phyloP scores from a whole-genome alignment of 164 flowering plant genomes.

The Aristolochia contorta region DNA sequence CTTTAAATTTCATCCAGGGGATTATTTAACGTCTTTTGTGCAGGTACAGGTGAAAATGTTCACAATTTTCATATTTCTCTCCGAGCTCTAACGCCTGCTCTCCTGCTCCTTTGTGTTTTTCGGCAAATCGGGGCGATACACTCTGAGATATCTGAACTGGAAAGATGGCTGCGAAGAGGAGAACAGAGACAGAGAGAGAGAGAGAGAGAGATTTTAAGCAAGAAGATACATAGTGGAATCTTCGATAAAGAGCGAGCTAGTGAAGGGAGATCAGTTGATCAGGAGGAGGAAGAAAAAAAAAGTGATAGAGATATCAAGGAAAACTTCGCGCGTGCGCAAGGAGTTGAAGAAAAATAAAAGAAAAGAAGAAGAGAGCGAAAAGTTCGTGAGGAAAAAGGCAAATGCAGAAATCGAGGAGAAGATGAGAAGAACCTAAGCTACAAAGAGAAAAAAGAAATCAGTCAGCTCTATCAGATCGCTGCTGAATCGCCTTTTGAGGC shows the following conservation, averaged over 20 bases:
- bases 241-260: background rate
- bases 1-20: no score
- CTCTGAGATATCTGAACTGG: constrained; percentile 8
- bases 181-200: no score
- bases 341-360: background rate
- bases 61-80: no score
- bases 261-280: background rate
- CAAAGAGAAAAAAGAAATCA: background rate
- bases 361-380: background rate
- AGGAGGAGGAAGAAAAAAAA: background rate
- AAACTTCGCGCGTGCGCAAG: background rate
- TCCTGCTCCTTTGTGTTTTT: constrained; percentile 14
- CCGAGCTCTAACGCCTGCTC: no score
- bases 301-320: constrained; percentile 1
- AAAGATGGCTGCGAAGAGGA: background rate
- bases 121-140: constrained; percentile 6
- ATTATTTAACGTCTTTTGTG: no score
- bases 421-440: background rate
- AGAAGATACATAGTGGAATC: background rate
- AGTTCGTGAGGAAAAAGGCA: background rate
- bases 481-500: constrained; percentile 7
- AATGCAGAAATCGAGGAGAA: constrained; percentile 9
- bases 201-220: no score
- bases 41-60: no score
- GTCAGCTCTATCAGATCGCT: no score